A percentile compares a stretch with the other conserved stretches of the same genome.
These are phyloP conservation scores for Podosphaera xanthii DNA, from an alignment of 2,329 filamentous ascomycete genomes.

Conservation along the genomic window DNA sequence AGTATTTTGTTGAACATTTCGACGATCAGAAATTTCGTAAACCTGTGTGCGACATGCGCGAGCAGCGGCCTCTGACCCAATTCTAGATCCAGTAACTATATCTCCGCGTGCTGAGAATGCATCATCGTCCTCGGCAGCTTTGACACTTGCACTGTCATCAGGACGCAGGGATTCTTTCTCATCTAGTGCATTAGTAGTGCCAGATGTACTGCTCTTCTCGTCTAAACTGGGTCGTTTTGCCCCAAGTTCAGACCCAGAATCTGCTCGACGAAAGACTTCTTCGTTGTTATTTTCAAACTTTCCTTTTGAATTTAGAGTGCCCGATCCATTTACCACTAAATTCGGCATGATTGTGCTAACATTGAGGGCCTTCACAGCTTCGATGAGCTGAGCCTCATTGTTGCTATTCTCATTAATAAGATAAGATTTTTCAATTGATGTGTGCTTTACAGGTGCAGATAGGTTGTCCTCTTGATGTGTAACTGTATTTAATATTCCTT, in stretches of 20 bases:
- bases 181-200: conserved; percentile 85
- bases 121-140: conserved; percentile 77
- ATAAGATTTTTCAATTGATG: not conserved
- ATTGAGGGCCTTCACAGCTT: conserved; percentile 15
- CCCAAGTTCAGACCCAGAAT: conserved; percentile 39
- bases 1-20: conserved; percentile 21
- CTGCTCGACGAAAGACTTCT: conserved; percentile 21
- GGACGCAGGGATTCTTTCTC: conserved; percentile 89
- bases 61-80: conserved; percentile 57
- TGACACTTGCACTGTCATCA: conserved; percentile 86
- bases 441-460: not conserved
- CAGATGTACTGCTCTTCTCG: conserved; percentile 82
- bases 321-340: conserved; percentile 17
- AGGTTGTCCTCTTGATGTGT: not conserved
- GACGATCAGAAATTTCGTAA: conserved; percentile 25
- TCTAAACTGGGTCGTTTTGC: conserved; percentile 80
- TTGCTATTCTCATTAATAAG: not conserved
- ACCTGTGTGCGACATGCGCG: conserved; percentile 32
- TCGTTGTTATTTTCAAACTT: conserved; percentile 14
- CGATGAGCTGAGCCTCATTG: conserved; percentile 12
- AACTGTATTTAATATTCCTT: conserved; percentile 1
- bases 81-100: conserved; percentile 49
- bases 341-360: conserved; percentile 13
- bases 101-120: conserved; percentile 56
- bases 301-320: conserved; percentile 5